phyloP scores from a whole-genome alignment of 139 green algal genomes.

The Chlorella sp. region DNA sequence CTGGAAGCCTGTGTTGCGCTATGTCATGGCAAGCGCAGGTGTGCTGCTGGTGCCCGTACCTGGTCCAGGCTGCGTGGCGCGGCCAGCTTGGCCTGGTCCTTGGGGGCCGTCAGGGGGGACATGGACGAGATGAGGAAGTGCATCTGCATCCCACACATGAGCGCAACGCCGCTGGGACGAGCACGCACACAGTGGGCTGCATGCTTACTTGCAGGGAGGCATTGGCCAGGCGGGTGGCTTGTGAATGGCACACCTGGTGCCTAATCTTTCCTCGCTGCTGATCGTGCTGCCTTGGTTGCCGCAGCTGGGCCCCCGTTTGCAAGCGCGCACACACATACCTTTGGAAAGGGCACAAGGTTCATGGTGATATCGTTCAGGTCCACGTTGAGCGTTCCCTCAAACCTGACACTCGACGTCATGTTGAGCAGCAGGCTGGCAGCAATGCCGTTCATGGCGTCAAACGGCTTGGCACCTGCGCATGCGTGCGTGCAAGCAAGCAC shows the following conservation, averaged over 20 bases:
- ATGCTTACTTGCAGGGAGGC: too few relatives aligned
- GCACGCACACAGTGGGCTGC: too few relatives aligned
- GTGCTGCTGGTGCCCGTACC: too few relatives aligned
- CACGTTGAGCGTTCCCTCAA: conserved; percentile 57
- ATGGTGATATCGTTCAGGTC: conserved; percentile 83
- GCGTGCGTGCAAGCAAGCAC: neutral
- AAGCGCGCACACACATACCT: neutral
- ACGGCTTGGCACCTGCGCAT: conserved; percentile 41
- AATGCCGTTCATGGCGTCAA: conserved; percentile 70
- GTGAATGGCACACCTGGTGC: too few relatives aligned
- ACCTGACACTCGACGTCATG: conserved; percentile 65
- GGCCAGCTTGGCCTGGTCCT: conserved; percentile 24
- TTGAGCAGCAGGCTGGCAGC: conserved; percentile 70
- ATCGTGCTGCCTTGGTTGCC: too few relatives aligned
- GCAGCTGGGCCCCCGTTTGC: too few relatives aligned
- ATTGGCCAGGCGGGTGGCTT: too few relatives aligned
- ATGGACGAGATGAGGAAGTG: conserved; percentile 74
- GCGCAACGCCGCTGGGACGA: too few relatives aligned
- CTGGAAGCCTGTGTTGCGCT: too few relatives aligned
- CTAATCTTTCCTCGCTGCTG: too few relatives aligned
- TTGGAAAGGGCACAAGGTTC: conserved; percentile 71
- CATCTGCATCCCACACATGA: conserved; percentile 28
- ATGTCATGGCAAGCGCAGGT: too few relatives aligned
- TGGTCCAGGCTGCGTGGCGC: conserved; percentile 50
- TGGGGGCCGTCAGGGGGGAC: conserved; percentile 41